A percentile compares a stretch with the other conserved stretches of the same genome.
Conservation (phyloP, 225 moss, liverwort and hornwort species). For the Neckera pumila region DNA sequence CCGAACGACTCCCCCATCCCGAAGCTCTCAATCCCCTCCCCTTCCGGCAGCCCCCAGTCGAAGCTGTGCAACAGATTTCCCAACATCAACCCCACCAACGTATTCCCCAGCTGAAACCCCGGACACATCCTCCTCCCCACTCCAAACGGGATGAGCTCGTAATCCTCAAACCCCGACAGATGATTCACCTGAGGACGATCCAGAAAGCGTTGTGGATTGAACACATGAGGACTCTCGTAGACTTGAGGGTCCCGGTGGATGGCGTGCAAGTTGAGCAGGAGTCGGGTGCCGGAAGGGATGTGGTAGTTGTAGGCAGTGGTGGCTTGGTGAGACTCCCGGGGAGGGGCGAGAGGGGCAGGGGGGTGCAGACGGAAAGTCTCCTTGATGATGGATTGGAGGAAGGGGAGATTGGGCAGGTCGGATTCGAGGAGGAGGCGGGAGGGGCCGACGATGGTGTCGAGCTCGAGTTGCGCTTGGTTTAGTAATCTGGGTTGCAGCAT, state of each 20-base stretch:
- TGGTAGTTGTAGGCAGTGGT: constrained; percentile 3
- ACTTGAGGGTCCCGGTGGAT: constrained; percentile 35
- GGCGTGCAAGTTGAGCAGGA: constrained; percentile 29
- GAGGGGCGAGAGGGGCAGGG: constrained; percentile 15
- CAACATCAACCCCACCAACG: background rate
- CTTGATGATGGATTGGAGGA: background rate
- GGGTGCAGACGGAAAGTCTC: constrained; percentile 30
- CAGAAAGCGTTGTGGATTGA: constrained; percentile 28
- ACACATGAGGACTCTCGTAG: constrained; percentile 16
- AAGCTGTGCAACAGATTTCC: constrained; percentile 2
- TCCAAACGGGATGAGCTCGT: constrained; percentile 2
- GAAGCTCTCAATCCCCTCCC: background rate
- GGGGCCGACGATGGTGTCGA: background rate
- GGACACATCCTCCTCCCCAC: constrained; percentile 18
- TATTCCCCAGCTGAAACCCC: background rate
- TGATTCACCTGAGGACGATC: background rate
- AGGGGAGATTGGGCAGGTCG: constrained; percentile 1
- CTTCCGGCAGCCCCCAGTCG: background rate
- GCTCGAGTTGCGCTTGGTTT: constrained; percentile 21
- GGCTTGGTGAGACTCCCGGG: constrained; percentile 9
- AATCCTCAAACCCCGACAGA: background rate
- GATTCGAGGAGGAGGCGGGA: background rate
- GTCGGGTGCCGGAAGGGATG: constrained; percentile 39
- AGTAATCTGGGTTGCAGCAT: constrained; percentile 12
- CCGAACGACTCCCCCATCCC: background rate